Base-by-base conservation (phyloP, 306 rosid genomes). In the Luffa acutangula region DNA sequence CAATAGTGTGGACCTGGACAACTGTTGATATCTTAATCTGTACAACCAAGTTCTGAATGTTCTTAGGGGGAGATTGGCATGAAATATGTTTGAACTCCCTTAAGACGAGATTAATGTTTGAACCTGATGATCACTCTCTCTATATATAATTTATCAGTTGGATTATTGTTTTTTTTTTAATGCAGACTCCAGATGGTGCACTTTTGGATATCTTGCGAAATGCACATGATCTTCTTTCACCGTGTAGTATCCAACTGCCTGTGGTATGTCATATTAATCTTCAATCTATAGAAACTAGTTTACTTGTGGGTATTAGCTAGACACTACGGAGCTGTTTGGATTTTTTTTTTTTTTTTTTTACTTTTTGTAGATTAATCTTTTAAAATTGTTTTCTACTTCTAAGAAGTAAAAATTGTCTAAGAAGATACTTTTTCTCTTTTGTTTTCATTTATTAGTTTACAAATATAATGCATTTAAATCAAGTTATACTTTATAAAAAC, bases 121-220 rank as follows among this genome's bases (percentile, higher is more conserved):
- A 71, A 36, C 71, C 58, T 65, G 77, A 43, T 34, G 54, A 69
- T 14, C 78, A 43, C 6, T 75, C 71, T 75, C 37, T 43, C 71
- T 75, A 25, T 43, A 80, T 70, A 52, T 46, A 80, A 60, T 21
- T 82, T 39, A 82, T 14, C 2, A 48, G 18, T 78, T 82, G 66
- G 62, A 66, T 83, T 79, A 25, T 25, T 25, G 31, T 77, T 37
- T 12, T 72, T 13, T 14, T 36, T 1, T 8, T 36, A 51, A 37
- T 87, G 89, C 91, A 96, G 98, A 96, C 97, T 83, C 98, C 97
- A 13, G 97, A 91, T 76, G 99, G 98, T 15, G 67, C 99, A 52
- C 89, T 93, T 72, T 81, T 96, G 89, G 99, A 96, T 85, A 85
- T 90, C 66, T 82, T 93, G 86, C 83, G 99, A 86, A 93, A 95